A percentile compares a stretch with the other conserved stretches of the same genome.
These are phyloP conservation scores for Corchorus capsularis DNA, from an alignment of 345 rosid species.

Conservation along the genomic window DNA sequence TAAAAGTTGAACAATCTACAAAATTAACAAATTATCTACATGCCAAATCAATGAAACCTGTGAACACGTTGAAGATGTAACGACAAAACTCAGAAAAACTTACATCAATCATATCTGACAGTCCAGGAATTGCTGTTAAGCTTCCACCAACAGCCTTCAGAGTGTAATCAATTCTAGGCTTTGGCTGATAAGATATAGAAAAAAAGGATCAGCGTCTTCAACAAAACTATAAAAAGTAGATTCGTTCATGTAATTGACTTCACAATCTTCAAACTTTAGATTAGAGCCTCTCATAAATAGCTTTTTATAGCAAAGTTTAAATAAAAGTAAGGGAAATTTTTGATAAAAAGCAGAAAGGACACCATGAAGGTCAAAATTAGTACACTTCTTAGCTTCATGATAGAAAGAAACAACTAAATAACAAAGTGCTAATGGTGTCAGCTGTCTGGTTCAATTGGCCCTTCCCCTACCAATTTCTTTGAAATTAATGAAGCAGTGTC, in stretches of 20 bases:
- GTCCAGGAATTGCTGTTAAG: conserved; percentile 92
- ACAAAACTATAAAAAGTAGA: background rate
- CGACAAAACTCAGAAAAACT: conserved; percentile 32
- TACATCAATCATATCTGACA: conserved; percentile 97
- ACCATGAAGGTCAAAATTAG: too few relatives aligned
- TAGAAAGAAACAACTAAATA: background rate
- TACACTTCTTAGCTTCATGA: too few relatives aligned
- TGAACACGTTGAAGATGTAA: conserved; percentile 1
- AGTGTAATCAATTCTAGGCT: conserved; percentile 92
- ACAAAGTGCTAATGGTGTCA: background rate
- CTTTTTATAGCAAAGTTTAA: background rate
- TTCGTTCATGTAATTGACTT: background rate
- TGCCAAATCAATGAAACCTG: background rate
- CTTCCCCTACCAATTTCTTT: background rate
- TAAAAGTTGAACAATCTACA: conserved; percentile 1
- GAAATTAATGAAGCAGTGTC: too few relatives aligned
- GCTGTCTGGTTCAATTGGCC: background rate
- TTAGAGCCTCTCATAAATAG: background rate
- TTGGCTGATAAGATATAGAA: conserved; percentile 63
- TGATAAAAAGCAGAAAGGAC: background rate
- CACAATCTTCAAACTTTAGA: background rate
- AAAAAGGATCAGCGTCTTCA: conserved; percentile 24
- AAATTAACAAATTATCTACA: background rate
- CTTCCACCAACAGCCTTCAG: conserved; percentile 99
- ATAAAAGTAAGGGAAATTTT: background rate